Evolutionary conservation across 768 basidiomycete genomes (phyloP).

Genomic region (Psilocybe cubensis): DNA sequence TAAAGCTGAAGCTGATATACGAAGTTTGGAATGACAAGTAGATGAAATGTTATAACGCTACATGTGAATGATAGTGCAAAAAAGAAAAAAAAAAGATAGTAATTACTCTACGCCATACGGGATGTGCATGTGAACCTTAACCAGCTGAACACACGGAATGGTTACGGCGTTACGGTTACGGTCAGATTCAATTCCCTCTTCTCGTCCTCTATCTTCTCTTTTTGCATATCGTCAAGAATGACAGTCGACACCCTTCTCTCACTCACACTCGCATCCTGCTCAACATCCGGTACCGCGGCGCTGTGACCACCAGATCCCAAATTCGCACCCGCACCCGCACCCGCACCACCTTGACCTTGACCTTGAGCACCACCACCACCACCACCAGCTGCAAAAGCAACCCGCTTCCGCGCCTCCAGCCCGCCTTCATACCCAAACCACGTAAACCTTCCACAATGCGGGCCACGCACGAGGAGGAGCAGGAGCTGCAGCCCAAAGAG

Average conservation of each 20-base stretch:
- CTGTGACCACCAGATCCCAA: no score
- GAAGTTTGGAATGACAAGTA: no score
- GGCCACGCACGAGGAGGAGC: slow-evolving; percentile 67
- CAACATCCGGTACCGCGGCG: background rate
- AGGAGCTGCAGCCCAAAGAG: slow-evolving; percentile 59
- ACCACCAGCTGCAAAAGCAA: slow-evolving; percentile 22
- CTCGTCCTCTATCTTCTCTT: background rate
- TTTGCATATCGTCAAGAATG: background rate
- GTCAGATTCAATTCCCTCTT: background rate
- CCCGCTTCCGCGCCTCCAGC: slow-evolving; percentile 42
- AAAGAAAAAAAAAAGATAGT: no score
- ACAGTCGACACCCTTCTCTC: background rate
- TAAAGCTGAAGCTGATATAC: no score
- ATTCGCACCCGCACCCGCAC: no score
- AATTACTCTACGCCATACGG: no score
- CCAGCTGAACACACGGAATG: no score
- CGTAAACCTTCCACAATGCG: slow-evolving; percentile 57
- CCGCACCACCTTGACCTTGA: slow-evolving; percentile 10
- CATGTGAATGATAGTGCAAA: no score
- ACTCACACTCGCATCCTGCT: no score
- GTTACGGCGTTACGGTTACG: no score
- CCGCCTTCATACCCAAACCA: slow-evolving; percentile 74
- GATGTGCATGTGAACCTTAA: no score
- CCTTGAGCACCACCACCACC: slow-evolving; percentile 12
- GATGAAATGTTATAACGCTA: no score